A percentile compares a stretch with the other conserved stretches of the same genome.
Conservation (phyloP, 768 basidiomycete species). For the Lactarius hengduanensis region DNA sequence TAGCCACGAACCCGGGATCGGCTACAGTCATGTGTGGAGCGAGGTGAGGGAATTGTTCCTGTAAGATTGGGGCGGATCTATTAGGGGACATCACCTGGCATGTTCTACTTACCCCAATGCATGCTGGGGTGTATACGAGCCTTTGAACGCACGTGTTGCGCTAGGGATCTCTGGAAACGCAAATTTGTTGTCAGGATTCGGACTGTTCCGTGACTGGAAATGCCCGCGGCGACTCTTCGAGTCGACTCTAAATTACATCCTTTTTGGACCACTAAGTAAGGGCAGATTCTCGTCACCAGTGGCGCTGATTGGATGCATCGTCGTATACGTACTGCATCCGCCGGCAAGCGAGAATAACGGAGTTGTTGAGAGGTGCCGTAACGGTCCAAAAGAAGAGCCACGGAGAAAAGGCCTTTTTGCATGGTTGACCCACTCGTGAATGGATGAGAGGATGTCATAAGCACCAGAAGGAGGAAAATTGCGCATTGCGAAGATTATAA, state of each 20-base stretch:
- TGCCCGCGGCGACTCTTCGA: neutral
- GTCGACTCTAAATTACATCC: slow-evolving; percentile 17
- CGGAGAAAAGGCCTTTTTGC: neutral
- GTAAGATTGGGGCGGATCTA: slow-evolving; percentile 4
- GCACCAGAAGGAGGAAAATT: neutral
- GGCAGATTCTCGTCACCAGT: neutral
- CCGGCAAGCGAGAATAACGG: neutral
- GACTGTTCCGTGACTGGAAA: neutral
- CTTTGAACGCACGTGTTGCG: neutral
- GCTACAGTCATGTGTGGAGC: neutral
- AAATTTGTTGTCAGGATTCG: neutral
- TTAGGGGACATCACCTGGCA: neutral
- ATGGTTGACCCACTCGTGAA: neutral
- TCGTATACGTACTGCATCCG: neutral
- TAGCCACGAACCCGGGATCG: neutral
- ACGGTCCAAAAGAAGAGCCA: neutral
- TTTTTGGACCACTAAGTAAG: slow-evolving; percentile 4
- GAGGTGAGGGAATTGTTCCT: neutral
- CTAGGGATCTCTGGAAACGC: neutral
- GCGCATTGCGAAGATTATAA: neutral
- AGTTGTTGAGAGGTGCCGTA: neutral
- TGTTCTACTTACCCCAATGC: neutral
- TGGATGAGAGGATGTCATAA: neutral
- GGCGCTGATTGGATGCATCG: neutral
- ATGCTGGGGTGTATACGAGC: neutral